These are phyloP conservation scores for Claviceps purpurea DNA, from an alignment of 2,329 filamentous ascomycete species.

Conservation along the genomic window DNA sequence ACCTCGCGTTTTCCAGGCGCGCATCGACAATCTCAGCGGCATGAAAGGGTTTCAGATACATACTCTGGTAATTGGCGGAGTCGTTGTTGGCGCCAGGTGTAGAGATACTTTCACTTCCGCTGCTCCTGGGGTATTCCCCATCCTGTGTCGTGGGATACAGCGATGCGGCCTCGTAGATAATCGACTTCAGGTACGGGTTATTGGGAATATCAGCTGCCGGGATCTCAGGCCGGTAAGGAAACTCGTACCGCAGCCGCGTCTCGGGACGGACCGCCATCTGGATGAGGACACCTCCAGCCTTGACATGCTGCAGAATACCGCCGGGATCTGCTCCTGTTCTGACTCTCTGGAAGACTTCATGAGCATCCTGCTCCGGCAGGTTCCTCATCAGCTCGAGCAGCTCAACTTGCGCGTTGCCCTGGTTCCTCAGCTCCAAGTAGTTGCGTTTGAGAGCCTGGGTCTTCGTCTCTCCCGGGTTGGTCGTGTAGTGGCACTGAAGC, in stretches of 20 bases:
- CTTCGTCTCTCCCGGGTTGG: slow-evolving; percentile 10
- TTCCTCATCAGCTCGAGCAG: slow-evolving; percentile 8
- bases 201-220: slow-evolving; percentile 6
- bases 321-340: slow-evolving; percentile 19
- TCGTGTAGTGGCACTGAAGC: slow-evolving; percentile 9
- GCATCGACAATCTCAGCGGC: slow-evolving; percentile 22
- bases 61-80: slow-evolving; percentile 7
- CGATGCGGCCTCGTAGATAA: slow-evolving; percentile 14
- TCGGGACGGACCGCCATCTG: slow-evolving; percentile 25
- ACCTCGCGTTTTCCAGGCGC: slow-evolving; percentile 14
- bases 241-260: slow-evolving; percentile 24
- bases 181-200: slow-evolving; percentile 15
- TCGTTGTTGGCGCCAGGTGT: background rate
- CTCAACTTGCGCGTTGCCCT: slow-evolving; percentile 7
- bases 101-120: background rate
- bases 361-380: slow-evolving; percentile 17
- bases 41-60: slow-evolving; percentile 24
- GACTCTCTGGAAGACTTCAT: slow-evolving; percentile 20
- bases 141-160: slow-evolving; percentile 1
- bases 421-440: slow-evolving; percentile 1
- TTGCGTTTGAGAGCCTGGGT: slow-evolving; percentile 9
- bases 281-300: slow-evolving; percentile 22
- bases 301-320: slow-evolving; percentile 20
- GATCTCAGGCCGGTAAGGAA: slow-evolving; percentile 20
- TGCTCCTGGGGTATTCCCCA: background rate